Conservation (phyloP, 495 filamentous ascomycete species). For the Daldinia vernicosa region DNA sequence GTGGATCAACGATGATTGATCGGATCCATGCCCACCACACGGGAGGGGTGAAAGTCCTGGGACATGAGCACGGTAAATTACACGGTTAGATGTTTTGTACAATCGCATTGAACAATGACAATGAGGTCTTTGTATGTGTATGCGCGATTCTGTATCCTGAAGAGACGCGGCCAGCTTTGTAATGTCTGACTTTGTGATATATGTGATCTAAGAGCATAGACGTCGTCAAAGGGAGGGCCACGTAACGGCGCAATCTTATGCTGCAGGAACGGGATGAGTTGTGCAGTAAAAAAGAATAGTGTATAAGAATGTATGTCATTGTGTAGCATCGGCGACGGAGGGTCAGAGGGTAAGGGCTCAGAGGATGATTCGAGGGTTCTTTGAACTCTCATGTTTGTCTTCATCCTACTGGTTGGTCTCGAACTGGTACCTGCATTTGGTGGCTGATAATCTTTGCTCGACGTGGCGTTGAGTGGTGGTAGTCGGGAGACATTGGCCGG, state of each 20-base stretch:
- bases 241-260: slow-evolving; percentile 29
- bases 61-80: slow-evolving; percentile 36
- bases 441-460: slow-evolving; percentile 29
- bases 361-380: slow-evolving; percentile 11
- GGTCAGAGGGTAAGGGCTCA: background rate
- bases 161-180: background rate
- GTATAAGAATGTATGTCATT: slow-evolving; percentile 19
- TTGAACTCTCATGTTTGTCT: slow-evolving; percentile 16
- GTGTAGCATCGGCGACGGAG: slow-evolving; percentile 15
- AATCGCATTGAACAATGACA: slow-evolving; percentile 30
- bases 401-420: slow-evolving; percentile 24
- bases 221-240: slow-evolving; percentile 28
- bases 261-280: slow-evolving; percentile 41
- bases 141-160: background rate
- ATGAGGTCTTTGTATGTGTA: slow-evolving; percentile 10
- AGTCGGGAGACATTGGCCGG: slow-evolving; percentile 30
- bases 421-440: slow-evolving; percentile 43
- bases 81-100: slow-evolving; percentile 30
- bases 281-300: slow-evolving; percentile 13
- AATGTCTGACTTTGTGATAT: slow-evolving; percentile 1
- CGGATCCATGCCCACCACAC: slow-evolving; percentile 24
- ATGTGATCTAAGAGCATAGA: slow-evolving; percentile 21
- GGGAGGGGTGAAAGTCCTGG: slow-evolving; percentile 16
- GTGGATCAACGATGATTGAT: slow-evolving; percentile 23
- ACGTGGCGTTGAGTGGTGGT: slow-evolving; percentile 27